These are phyloP conservation scores for Pulveroboletus frians DNA, from an alignment of 768 basidiomycete genomes.

Conservation along the genomic window DNA sequence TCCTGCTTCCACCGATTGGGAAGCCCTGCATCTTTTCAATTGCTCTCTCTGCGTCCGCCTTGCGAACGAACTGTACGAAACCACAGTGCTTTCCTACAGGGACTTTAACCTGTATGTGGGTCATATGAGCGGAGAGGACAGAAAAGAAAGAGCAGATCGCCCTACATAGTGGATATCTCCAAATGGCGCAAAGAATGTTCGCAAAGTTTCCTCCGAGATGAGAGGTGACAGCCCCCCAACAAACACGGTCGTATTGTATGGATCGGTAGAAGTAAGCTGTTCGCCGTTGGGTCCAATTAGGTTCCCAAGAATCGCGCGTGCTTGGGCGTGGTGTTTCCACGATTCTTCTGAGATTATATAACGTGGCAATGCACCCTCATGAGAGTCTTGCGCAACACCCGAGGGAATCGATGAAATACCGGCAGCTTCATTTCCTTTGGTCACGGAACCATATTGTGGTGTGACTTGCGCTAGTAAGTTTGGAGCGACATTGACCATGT, in stretches of 20 bases:
- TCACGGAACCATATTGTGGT: constrained; percentile 41
- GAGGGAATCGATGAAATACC: constrained; percentile 28
- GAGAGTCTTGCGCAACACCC: constrained; percentile 41
- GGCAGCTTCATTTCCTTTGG: constrained; percentile 24
- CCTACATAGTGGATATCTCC: constrained; percentile 89
- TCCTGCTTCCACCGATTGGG: constrained; percentile 87
- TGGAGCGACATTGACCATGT: constrained; percentile 45
- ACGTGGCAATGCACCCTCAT: constrained; percentile 40
- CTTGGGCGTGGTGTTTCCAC: constrained; percentile 82
- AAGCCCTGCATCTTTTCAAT: constrained; percentile 98
- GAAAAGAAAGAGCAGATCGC: constrained; percentile 8
- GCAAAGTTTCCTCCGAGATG: constrained; percentile 86
- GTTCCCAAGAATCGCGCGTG: constrained; percentile 75
- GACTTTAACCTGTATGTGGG: constrained; percentile 73
- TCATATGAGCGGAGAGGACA: constrained; percentile 1
- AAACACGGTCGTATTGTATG: constrained; percentile 95
- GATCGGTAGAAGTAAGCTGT: constrained; percentile 82
- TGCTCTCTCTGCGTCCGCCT: constrained; percentile 85
- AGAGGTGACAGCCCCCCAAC: constrained; percentile 86
- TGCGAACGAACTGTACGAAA: constrained; percentile 91
- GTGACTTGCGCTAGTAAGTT: constrained; percentile 45
- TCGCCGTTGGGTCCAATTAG: constrained; percentile 84
- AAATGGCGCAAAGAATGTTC: constrained; percentile 89
- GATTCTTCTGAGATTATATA: constrained; percentile 69
- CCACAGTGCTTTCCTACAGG: constrained; percentile 94